Evolutionary conservation across 1,139 yeast genomes (phyloP).

Genomic region (Suhomyces kunorum): DNA sequence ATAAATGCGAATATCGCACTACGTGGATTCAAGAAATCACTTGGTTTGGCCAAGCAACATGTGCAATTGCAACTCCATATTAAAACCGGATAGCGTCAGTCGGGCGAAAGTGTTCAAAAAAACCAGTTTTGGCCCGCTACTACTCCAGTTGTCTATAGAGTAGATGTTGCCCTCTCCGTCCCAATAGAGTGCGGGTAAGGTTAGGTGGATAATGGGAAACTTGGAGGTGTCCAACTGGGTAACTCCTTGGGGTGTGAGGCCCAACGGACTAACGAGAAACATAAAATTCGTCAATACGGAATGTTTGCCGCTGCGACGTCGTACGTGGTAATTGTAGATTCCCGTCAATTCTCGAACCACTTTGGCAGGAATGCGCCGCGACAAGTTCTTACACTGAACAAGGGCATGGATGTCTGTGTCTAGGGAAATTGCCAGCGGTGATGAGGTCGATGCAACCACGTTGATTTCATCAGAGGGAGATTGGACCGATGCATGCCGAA

Average conservation of each 20-base stretch:
- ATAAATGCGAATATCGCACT: not conserved
- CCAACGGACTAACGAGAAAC: slow-evolving; percentile 58
- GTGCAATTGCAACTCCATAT: slow-evolving; percentile 30
- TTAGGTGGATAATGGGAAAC: slow-evolving; percentile 54
- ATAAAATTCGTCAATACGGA: slow-evolving; percentile 28
- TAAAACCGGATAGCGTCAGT: slow-evolving; percentile 42
- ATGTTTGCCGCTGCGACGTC: slow-evolving; percentile 21
- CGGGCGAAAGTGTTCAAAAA: slow-evolving; percentile 49
- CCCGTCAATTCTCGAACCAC: slow-evolving; percentile 63
- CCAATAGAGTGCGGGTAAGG: slow-evolving; percentile 9
- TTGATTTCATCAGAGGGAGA: not conserved
- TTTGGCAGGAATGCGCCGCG: slow-evolving; percentile 49
- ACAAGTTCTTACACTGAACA: slow-evolving; percentile 61
- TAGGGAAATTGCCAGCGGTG: slow-evolving; percentile 21
- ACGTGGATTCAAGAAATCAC: too few relatives aligned
- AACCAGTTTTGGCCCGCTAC: slow-evolving; percentile 40
- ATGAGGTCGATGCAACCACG: not conserved
- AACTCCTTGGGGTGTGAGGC: slow-evolving; percentile 60
- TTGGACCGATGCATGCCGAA: slow-evolving; percentile 10
- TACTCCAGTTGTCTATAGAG: slow-evolving; percentile 46
- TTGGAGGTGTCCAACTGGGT: slow-evolving; percentile 53
- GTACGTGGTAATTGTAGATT: slow-evolving; percentile 47
- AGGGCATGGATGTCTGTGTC: slow-evolving; percentile 36
- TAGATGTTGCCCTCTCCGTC: not conserved
- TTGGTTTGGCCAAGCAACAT: not conserved